Percentiles rank a stretch among this genome's conserved stretches.
Conservation (phyloP, 2,329 filamentous ascomycete species). For the Aspergillus ochraceoroseus region DNA sequence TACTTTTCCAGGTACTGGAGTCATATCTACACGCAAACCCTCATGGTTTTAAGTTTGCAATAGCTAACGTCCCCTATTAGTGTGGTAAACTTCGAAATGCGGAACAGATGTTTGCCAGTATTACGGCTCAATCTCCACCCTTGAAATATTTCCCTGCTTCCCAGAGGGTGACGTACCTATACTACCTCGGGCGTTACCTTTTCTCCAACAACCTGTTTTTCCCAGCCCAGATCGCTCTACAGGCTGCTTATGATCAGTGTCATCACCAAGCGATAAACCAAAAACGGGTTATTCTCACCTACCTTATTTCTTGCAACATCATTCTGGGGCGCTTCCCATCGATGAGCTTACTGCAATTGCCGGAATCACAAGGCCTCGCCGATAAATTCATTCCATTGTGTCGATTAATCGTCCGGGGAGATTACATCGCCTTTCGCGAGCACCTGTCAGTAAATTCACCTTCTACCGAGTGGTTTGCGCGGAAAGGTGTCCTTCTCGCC, state of each 20-base stretch:
- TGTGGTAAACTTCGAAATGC: slow-evolving; percentile 78
- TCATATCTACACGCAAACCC: too few relatives aligned
- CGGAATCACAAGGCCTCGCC: slow-evolving; percentile 62
- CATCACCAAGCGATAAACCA: slow-evolving; percentile 58
- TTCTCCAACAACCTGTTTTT: slow-evolving; percentile 80
- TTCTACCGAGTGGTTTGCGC: slow-evolving; percentile 68
- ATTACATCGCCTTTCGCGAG: slow-evolving; percentile 68
- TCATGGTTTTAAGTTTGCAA: neutral
- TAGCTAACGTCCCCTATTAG: slow-evolving; percentile 35
- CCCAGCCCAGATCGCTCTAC: slow-evolving; percentile 67
- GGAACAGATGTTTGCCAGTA: slow-evolving; percentile 84
- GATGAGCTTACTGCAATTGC: slow-evolving; percentile 58
- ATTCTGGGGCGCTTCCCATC: slow-evolving; percentile 81
- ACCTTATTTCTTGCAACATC: slow-evolving; percentile 76
- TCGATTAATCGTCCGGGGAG: slow-evolving; percentile 64
- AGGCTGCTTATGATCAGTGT: slow-evolving; percentile 76
- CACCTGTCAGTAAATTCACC: slow-evolving; percentile 54
- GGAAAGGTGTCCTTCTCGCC: slow-evolving; percentile 68
- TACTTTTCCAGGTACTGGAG: slow-evolving; percentile 73
- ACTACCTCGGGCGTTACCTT: slow-evolving; percentile 87
- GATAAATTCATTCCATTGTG: slow-evolving; percentile 70
- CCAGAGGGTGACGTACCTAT: slow-evolving; percentile 86
- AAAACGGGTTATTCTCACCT: slow-evolving; percentile 72
- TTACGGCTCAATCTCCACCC: slow-evolving; percentile 75
- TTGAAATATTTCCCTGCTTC: slow-evolving; percentile 75